Conservation (phyloP, 495 filamentous ascomycete genomes). For the Penicillium pancosmium region DNA sequence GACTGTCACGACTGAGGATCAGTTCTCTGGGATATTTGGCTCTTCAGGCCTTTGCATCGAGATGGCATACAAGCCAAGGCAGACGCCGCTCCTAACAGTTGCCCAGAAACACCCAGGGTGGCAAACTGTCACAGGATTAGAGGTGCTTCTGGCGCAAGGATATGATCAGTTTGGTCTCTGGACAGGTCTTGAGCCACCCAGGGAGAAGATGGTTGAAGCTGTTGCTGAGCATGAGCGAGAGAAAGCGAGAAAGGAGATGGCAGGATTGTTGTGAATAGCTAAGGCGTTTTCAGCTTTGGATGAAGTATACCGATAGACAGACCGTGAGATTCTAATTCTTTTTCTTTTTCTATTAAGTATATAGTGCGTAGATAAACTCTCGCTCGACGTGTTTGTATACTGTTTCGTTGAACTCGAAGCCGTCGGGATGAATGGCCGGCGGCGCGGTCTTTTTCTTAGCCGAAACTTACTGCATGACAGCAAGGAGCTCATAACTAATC, state of each 20-base stretch:
- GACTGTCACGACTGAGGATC: constrained; percentile 19
- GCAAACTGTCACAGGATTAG: constrained; percentile 68
- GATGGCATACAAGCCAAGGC: constrained; percentile 65
- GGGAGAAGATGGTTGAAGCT: constrained; percentile 15
- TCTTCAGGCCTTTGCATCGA: constrained; percentile 29
- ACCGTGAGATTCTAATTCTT: not conserved
- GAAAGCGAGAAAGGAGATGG: not conserved
- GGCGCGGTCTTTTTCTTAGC: not conserved
- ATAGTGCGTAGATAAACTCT: not conserved
- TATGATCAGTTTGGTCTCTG: constrained; percentile 74
- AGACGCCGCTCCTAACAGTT: constrained; percentile 60
- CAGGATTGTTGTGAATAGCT: constrained; percentile 5
- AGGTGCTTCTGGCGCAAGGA: constrained; percentile 70
- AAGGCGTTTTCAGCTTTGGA: not conserved
- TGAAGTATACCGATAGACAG: not conserved
- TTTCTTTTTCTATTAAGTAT: not conserved
- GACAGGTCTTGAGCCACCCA: constrained; percentile 50
- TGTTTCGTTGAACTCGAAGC: no score
- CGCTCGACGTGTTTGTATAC: no score
- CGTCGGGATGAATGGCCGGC: not conserved
- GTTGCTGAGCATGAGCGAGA: constrained; percentile 16
- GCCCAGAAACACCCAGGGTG: constrained; percentile 55
- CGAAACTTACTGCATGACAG: not conserved
- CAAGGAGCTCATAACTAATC: not conserved
- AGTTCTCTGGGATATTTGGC: constrained; percentile 24